These are phyloP conservation scores for Meyerozyma sp. DNA, from an alignment of 1,139 yeast genomes.

Conservation along the genomic window DNA sequence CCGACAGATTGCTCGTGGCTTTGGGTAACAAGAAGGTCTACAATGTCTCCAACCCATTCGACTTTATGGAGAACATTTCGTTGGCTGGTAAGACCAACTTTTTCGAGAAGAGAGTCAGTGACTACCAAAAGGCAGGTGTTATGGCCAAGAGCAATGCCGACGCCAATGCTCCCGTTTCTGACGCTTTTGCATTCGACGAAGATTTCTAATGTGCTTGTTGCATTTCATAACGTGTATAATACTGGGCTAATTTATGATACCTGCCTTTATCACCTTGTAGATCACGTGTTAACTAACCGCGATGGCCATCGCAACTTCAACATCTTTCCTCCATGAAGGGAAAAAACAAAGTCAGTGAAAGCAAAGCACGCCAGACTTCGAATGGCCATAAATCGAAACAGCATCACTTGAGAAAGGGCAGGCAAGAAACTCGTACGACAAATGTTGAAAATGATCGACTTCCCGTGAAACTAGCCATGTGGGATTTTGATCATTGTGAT, in stretches of 20 bases:
- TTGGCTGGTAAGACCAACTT: slow-evolving; percentile 98
- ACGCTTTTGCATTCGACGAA: slow-evolving; percentile 41
- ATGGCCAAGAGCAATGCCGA: slow-evolving; percentile 51
- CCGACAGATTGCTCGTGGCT: slow-evolving; percentile 87
- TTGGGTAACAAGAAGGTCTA: slow-evolving; percentile 86
- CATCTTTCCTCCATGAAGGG: slow-evolving; percentile 37
- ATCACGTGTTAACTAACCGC: background rate
- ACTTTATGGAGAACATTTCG: slow-evolving; percentile 97
- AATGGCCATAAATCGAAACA: slow-evolving; percentile 57
- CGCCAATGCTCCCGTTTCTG: slow-evolving; percentile 23
- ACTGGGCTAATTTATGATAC: background rate
- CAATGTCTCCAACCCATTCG: slow-evolving; percentile 91
- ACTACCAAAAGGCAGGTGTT: slow-evolving; percentile 98
- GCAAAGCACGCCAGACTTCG: slow-evolving; percentile 35
- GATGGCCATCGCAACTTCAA: background rate
- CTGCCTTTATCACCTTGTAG: background rate
- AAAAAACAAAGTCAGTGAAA: slow-evolving; percentile 46
- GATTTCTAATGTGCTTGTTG: slow-evolving; percentile 28
- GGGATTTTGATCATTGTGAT: slow-evolving; percentile 98
- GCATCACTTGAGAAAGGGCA: slow-evolving; percentile 44
- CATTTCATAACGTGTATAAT: slow-evolving; percentile 2
- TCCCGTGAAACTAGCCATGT: slow-evolving; percentile 77
- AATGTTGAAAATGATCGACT: slow-evolving; percentile 25
- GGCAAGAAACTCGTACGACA: slow-evolving; percentile 36
- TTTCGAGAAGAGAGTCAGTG: slow-evolving; percentile 98